Evolutionary conservation across 495 filamentous ascomycete species (phyloP).

Genomic region (Lasiosphaeriaceae sp.): DNA sequence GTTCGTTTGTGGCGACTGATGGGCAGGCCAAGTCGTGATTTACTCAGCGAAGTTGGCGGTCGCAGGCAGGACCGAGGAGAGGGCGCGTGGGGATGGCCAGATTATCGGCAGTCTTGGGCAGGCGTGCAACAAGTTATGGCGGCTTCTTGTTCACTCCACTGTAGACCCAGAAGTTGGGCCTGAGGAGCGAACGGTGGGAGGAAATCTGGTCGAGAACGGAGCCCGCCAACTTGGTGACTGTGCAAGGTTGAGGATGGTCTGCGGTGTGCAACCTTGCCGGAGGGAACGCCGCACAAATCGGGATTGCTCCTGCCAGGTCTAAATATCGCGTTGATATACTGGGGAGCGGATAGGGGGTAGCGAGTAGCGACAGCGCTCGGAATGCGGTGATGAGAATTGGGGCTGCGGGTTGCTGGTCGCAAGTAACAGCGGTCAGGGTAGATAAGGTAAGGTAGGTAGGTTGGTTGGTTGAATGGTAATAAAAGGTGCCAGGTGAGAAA

Average conservation of each 20-base stretch:
- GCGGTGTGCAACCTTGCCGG: conserved; percentile 5
- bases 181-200: conserved; percentile 87
- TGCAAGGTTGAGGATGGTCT: conserved; percentile 2
- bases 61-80: too few species aligned
- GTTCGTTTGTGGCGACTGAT: conserved; percentile 10
- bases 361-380: too few species aligned
- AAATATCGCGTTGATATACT: not conserved
- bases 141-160: conserved; percentile 95
- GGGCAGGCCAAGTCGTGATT: not conserved
- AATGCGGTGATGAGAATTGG: too few species aligned
- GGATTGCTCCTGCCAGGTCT: not conserved
- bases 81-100: conserved; percentile 1
- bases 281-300: not conserved
- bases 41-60: too few species aligned
- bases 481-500: too few species aligned
- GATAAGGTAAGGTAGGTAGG: too few species aligned
- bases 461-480: too few species aligned
- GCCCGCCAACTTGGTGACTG: conserved; percentile 95
- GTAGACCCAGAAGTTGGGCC: conserved; percentile 87
- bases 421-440: too few species aligned
- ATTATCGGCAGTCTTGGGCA: conserved; percentile 1
- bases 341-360: too few species aligned
- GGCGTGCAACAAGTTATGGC: conserved; percentile 71
- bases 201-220: conserved; percentile 69
- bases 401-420: too few species aligned